phyloP scores from a whole-genome alignment of 352 stramenopile species.

The Globisporangium irregulare region DNA sequence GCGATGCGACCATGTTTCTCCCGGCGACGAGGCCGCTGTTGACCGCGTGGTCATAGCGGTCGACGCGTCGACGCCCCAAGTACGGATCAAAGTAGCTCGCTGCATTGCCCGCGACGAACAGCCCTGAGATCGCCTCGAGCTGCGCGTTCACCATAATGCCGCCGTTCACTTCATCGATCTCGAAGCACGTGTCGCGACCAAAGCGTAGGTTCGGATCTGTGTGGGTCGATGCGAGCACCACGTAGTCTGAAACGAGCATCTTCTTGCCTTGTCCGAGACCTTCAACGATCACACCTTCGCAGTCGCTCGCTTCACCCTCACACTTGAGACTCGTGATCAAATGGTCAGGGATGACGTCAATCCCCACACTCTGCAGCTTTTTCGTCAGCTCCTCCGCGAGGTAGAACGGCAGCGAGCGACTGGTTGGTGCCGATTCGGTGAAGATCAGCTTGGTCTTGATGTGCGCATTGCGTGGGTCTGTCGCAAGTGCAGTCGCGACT shows the following conservation, averaged over 20 bases:
- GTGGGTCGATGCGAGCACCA: constrained; percentile 90
- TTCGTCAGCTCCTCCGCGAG: constrained; percentile 69
- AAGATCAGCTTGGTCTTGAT: constrained; percentile 55
- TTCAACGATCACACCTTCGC: constrained; percentile 46
- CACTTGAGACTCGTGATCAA: constrained; percentile 80
- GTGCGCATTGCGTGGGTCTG: constrained; percentile 48
- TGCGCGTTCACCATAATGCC: constrained; percentile 90
- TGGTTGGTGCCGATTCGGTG: constrained; percentile 42
- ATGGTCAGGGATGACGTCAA: constrained; percentile 64
- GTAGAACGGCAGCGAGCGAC: constrained; percentile 83
- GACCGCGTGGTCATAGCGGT: constrained; percentile 91
- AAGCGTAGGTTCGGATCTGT: constrained; percentile 83
- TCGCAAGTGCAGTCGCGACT: constrained; percentile 70
- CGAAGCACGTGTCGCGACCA: constrained; percentile 60
- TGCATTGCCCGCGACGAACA: constrained; percentile 89
- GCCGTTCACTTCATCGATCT: constrained; percentile 84
- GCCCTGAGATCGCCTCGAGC: constrained; percentile 84
- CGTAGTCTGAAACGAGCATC: constrained; percentile 82
- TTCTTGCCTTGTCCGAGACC: constrained; percentile 68
- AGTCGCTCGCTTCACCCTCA: constrained; percentile 34
- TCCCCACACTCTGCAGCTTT: constrained; percentile 47
- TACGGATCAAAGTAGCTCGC: constrained; percentile 90
- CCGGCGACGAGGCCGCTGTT: constrained; percentile 89
- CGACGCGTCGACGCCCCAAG: constrained; percentile 82
- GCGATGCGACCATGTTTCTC: constrained; percentile 81